Conservation (phyloP, 345 rosid genomes). For the Lagerstroemia speciosa region DNA sequence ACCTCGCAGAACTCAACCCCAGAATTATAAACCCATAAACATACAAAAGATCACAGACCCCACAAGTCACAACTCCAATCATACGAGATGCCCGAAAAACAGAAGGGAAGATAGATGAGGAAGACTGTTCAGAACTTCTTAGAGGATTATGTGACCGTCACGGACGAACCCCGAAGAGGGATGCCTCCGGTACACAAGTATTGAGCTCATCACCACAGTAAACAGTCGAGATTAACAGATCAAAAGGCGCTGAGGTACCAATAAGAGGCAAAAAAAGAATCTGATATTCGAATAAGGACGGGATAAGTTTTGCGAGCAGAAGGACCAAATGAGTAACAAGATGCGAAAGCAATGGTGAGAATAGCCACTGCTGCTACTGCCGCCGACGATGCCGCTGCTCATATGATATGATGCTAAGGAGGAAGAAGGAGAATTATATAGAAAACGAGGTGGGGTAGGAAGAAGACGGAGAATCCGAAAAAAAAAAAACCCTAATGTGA, state of each 20-base stretch:
- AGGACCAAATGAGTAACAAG: background rate
- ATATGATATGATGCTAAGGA: background rate
- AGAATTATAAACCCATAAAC: background rate
- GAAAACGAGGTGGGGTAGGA: background rate
- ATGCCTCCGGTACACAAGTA: slow-evolving; percentile 3
- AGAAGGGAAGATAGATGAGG: background rate
- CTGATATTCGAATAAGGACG: background rate
- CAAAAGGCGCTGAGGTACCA: background rate
- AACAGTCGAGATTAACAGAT: background rate
- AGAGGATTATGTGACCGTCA: slow-evolving; percentile 18
- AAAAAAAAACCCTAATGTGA: background rate
- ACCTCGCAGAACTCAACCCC: slow-evolving; percentile 9
- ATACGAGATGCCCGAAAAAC: background rate
- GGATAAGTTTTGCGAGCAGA: background rate
- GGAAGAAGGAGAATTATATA: background rate
- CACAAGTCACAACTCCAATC: too few species aligned
- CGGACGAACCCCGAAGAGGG: slow-evolving; percentile 1
- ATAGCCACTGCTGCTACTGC: background rate
- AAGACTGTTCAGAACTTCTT: slow-evolving; percentile 16
- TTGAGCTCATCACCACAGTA: slow-evolving; percentile 9
- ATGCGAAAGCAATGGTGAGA: background rate
- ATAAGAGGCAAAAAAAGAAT: background rate
- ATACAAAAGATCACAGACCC: background rate
- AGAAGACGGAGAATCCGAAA: background rate
- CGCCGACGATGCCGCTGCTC: background rate